Evolutionary conservation across 2,329 filamentous ascomycete genomes (phyloP).

Genomic region (Geosmithia putterillii): DNA sequence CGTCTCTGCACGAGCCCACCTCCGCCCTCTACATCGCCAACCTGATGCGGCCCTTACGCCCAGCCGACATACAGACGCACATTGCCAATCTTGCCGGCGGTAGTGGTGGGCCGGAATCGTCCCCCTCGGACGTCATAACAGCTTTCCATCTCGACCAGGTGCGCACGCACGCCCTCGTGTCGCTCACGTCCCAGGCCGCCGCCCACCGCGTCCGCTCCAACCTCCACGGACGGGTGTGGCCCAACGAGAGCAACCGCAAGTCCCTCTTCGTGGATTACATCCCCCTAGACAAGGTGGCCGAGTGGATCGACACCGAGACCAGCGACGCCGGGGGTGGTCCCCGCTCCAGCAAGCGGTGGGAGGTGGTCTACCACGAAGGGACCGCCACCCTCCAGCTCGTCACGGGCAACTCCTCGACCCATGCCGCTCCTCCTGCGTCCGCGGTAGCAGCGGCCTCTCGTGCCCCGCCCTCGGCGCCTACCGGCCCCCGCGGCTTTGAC

Average conservation of each 20-base stretch:
- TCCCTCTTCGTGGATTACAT: conserved; percentile 83
- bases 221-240: conserved; percentile 74
- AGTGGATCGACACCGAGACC: conserved; percentile 65
- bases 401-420: neutral
- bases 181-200: conserved; percentile 55
- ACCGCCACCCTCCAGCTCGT: conserved; percentile 34
- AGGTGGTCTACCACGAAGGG: conserved; percentile 56
- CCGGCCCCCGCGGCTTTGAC: conserved; percentile 5
- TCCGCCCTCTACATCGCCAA: conserved; percentile 78
- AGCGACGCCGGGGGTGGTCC: conserved; percentile 25
- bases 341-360: conserved; percentile 42
- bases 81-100: conserved; percentile 41
- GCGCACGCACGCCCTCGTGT: conserved; percentile 75
- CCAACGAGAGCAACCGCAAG: conserved; percentile 74
- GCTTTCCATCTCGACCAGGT: conserved; percentile 74
- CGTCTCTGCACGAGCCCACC: conserved; percentile 60
- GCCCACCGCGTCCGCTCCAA: conserved; percentile 66
- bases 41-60: conserved; percentile 76
- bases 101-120: conserved; percentile 40
- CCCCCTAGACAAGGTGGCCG: conserved; percentile 57
- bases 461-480: conserved; percentile 22
- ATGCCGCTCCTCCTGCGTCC: neutral
- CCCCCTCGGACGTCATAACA: conserved; percentile 40
- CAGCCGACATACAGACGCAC: conserved; percentile 53
- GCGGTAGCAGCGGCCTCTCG: conserved; percentile 5